Evolutionary conservation across 768 basidiomycete genomes (phyloP), one percentile per base, ranked within the genome.

Genomic region (Cubamyces lactineus): DNA sequence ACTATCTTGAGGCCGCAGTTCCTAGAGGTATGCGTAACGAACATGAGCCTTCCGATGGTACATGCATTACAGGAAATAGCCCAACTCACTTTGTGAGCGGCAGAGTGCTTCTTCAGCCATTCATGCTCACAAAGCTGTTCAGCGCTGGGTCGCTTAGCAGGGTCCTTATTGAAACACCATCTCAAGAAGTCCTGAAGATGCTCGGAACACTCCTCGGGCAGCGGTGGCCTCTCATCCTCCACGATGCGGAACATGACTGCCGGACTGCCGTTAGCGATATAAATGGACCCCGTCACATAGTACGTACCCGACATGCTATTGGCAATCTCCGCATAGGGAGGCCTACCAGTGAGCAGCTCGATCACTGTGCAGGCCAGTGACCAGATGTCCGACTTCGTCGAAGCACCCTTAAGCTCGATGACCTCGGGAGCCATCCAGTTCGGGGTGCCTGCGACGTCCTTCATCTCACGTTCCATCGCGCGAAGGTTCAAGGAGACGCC

Each of bases 361-460:
- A 96, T 87, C 67, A 98, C 87, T 3, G 96, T 98, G 71, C 96
- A 97, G 1, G 87, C 96, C 65, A 99, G 75, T 0, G 94, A 96
- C 95, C 95, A 97, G 34, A 97, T 96, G 72, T 97, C 95, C 26
- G 92, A 89, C 69, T 94, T 94, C 0, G 89, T 82, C n/a, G 92
- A 90, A 8, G 96, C 92, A 3, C 96, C 96, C 73, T 94, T 91
- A 57, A 98, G 84, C 72, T 94, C 89, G 64, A 99, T 98, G 53
- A 98, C 92, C 75, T 99, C 96, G 2, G 96, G 96, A 12, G 96
- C 96, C 95, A 99, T 98, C 96, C 96, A 99, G 70, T 98, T 96
- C 15, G 96, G 96, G 11, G 96, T 99, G 11, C 96, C 96, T 8
- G 91, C 89, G 26, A 94, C 90, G 67, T 91, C 91, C 72, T 91